Evolutionary conservation across 768 basidiomycete genomes (phyloP).

Genomic region (Termitomyces sp.): DNA sequence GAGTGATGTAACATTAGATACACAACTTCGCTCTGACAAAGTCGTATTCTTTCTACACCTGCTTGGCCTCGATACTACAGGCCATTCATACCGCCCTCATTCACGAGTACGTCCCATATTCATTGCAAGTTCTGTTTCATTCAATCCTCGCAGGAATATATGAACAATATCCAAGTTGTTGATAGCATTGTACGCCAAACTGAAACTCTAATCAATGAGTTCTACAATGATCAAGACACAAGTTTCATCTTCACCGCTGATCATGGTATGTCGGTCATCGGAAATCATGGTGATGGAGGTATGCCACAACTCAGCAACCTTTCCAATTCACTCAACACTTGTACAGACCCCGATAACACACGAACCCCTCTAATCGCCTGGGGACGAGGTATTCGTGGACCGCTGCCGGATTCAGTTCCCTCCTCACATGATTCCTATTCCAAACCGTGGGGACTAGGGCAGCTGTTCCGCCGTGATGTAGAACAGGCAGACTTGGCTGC

Average conservation of each 20-base stretch:
- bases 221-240: conserved; percentile 69
- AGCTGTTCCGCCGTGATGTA: conserved; percentile 67
- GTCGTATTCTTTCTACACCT: conserved; percentile 83
- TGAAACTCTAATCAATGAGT: conserved; percentile 58
- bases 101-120: conserved; percentile 49
- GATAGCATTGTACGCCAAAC: conserved; percentile 70
- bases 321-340: conserved; percentile 7
- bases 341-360: conserved; percentile 80
- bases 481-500: conserved; percentile 83
- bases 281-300: conserved; percentile 90
- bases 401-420: conserved; percentile 51
- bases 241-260: conserved; percentile 83
- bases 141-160: conserved; percentile 61
- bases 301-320: conserved; percentile 20
- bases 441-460: conserved; percentile 54
- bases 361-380: conserved; percentile 82
- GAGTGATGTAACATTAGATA: conserved; percentile 43
- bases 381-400: conserved; percentile 76
- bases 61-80: conserved; percentile 82
- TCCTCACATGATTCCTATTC: conserved; percentile 77
- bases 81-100: conserved; percentile 82
- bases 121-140: not conserved
- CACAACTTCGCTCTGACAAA: conserved; percentile 53
- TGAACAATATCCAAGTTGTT: conserved; percentile 79
- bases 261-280: conserved; percentile 87